phyloP scores from a whole-genome alignment of 768 basidiomycete species.

The Kwoniella newhampshirensis region DNA sequence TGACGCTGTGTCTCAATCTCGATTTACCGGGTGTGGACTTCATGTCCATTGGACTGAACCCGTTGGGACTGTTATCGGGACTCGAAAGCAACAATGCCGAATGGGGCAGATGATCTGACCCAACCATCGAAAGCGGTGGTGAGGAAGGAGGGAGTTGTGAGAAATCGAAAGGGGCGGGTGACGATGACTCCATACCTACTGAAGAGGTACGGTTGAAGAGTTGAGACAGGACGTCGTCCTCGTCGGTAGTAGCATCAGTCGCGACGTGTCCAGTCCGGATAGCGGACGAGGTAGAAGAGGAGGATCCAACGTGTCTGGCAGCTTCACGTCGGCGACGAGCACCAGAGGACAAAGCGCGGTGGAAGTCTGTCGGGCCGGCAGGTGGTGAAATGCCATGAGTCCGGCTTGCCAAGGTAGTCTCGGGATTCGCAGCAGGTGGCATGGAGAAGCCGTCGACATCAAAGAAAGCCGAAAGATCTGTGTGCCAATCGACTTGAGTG shows the following conservation, averaged over 20 bases:
- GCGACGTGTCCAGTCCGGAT: not conserved
- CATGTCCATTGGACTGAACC: slow-evolving; percentile 15
- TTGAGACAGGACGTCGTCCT: slow-evolving; percentile 35
- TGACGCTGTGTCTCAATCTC: slow-evolving; percentile 13
- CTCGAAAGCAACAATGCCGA: slow-evolving; percentile 34
- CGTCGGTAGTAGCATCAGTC: slow-evolving; percentile 17
- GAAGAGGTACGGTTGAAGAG: slow-evolving; percentile 37
- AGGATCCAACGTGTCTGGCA: not conserved
- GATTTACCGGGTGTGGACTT: slow-evolving; percentile 10
- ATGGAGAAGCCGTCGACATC: slow-evolving; percentile 32
- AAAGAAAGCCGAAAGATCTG: slow-evolving; percentile 42
- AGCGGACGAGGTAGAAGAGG: slow-evolving; percentile 1
- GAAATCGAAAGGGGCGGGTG: slow-evolving; percentile 42
- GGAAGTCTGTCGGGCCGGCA: slow-evolving; percentile 5
- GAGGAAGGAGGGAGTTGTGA: slow-evolving; percentile 43
- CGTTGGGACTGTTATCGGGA: slow-evolving; percentile 22
- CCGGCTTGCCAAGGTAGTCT: not conserved
- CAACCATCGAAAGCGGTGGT: slow-evolving; percentile 31
- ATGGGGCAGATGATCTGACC: slow-evolving; percentile 23
- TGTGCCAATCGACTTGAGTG: slow-evolving; percentile 29
- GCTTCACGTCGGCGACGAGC: slow-evolving; percentile 3
- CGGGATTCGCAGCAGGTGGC: slow-evolving; percentile 1
- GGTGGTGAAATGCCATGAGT: slow-evolving; percentile 12
- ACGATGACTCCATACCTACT: slow-evolving; percentile 14
- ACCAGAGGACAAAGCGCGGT: slow-evolving; percentile 12